These are phyloP conservation scores for Rubus idaeus DNA, from an alignment of 306 rosid species.

Conservation along the genomic window DNA sequence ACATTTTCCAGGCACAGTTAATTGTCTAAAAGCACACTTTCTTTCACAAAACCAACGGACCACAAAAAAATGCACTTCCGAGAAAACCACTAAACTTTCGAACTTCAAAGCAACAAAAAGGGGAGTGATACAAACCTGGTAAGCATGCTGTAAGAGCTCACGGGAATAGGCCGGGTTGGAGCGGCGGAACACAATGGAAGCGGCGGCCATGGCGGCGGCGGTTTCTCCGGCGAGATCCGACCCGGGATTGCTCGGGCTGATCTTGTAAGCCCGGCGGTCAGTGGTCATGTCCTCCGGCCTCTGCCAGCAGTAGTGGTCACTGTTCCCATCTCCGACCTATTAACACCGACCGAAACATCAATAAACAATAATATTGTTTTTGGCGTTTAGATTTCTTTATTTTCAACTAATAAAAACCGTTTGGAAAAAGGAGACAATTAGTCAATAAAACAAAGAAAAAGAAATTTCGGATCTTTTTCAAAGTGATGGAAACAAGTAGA, in stretches of 20 bases:
- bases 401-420: not conserved
- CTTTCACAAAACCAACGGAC: not conserved
- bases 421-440: not conserved
- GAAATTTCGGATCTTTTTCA: not conserved
- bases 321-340: constrained; percentile 98
- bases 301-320: constrained; percentile 98
- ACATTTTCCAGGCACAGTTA: not conserved
- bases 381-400: not conserved
- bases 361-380: not conserved
- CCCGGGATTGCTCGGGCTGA: constrained; percentile 91
- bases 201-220: constrained; percentile 99
- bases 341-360: constrained; percentile 6
- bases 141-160: constrained; percentile 76
- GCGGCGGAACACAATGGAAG: constrained; percentile 87
- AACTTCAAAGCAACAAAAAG: too few relatives aligned
- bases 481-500: not conserved
- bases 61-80: not conserved
- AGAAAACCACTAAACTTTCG: not conserved
- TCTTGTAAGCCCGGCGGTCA: constrained; percentile 83
- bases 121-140: constrained; percentile 49
- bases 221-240: constrained; percentile 99
- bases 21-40: not conserved
- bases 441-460: not conserved
- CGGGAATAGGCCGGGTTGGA: constrained; percentile 71
- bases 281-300: constrained; percentile 99